Percentiles rank a stretch among this genome's conserved stretches.
Evolutionary conservation across 2,329 filamentous ascomycete genomes (phyloP).

Genomic region (Alternaria arborescens): DNA sequence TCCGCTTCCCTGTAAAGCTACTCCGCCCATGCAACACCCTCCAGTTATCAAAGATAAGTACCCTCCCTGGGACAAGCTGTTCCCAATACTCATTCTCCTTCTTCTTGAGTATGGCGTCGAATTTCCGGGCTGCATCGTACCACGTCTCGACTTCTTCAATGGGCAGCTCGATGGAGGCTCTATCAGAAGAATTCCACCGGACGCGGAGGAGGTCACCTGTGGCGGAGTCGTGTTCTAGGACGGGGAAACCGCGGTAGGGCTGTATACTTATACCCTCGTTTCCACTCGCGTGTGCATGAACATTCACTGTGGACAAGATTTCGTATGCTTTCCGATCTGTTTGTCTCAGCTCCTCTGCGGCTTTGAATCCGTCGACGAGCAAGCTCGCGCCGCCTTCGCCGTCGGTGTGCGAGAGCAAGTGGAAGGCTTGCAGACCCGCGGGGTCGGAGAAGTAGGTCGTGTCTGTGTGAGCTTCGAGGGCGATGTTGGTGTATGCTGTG

Average conservation of each 20-base stretch:
- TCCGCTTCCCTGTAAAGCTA: conserved; percentile 81
- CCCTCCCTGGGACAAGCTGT: conserved; percentile 79
- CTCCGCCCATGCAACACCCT: conserved; percentile 87
- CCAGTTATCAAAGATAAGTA: conserved; percentile 97
- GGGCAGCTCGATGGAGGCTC: conserved; percentile 71
- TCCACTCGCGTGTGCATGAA: conserved; percentile 86
- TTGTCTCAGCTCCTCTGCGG: conserved; percentile 66
- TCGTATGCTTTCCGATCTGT: conserved; percentile 66
- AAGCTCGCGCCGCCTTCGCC: conserved; percentile 77
- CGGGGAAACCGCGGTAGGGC: conserved; percentile 74
- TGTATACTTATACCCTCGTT: conserved; percentile 84
- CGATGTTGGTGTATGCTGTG: conserved; percentile 88
- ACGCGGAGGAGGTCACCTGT: conserved; percentile 67
- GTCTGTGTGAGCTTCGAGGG: conserved; percentile 87
- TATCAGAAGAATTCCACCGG: conserved; percentile 93
- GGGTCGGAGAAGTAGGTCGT: conserved; percentile 96
- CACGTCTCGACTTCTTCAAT: conserved; percentile 65
- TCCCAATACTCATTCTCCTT: conserved; percentile 77
- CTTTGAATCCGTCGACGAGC: conserved; percentile 86
- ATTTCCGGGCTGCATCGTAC: conserved; percentile 83
- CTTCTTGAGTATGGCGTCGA: conserved; percentile 73
- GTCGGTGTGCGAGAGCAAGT: conserved; percentile 81
- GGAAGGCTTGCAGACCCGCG: conserved; percentile 89
- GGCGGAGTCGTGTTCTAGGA: conserved; percentile 68
- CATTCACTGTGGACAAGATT: conserved; percentile 62